Base-by-base conservation (phyloP, 768 basidiomycete genomes). In the Tylopilus rubrobrunneus region DNA sequence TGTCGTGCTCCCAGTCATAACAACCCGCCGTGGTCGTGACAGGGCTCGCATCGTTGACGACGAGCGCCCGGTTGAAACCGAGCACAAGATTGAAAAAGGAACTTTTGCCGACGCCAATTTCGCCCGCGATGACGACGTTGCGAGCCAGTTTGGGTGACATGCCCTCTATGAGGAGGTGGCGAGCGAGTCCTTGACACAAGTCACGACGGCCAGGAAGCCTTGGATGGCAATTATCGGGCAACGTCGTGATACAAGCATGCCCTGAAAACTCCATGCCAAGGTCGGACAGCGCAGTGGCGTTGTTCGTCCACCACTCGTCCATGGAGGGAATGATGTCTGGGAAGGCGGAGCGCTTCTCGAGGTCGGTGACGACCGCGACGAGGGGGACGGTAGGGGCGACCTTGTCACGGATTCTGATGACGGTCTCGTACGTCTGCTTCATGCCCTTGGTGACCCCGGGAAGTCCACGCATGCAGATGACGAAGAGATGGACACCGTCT, bases 231-330 rank as follows among this genome's bases (percentile, higher is more conserved):
- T 52, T 49, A 23, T 67, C 62, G 3, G 58, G 46, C 23, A 63
- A 36, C 1, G 62, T 63, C 2, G 62, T 63, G 52, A 63, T 39
- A 52, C 62, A 63, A 34, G 62, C 62, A 25, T 63, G 62, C 9
- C 45, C 71, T 5, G 62, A 57, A 27, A 74, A 75, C 12, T 28
- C 4, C 62, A 78, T 78, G 17, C 55, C 56, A 49, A 64, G 59
- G 5, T 55, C 41, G 21, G 48, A 51, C 49, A 77, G 73, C 0
- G 33, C 21, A 7, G 27, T 15, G 25, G 62, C 44, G 44, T 76
- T 76, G 51, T 55, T 52, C 27, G 45, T 51, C 76, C 75, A 77
- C 76, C 76, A 78, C 31, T 65, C 60, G 0, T 70, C 68, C 66
- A 73, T 73, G 21, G 68, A 67, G 2, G 52, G 29, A 5, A 62